Base-by-base conservation (phyloP, 2,329 filamentous ascomycete species). In the Ceratocystis variospora region DNA sequence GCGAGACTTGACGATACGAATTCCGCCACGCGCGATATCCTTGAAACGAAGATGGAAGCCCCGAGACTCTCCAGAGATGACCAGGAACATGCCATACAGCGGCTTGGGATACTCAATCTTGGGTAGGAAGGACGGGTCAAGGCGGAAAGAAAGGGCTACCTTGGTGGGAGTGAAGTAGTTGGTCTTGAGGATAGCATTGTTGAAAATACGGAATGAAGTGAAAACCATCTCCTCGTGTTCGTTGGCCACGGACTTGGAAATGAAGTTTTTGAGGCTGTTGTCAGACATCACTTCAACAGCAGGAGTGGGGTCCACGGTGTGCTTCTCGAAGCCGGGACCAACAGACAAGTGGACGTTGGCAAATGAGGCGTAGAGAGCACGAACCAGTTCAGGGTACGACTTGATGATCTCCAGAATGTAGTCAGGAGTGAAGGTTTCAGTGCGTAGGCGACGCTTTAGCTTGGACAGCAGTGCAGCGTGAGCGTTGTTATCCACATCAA, bases 221-320 rank as follows among this genome's bases (percentile, higher is more conserved):
- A 99, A 95, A 71, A 99, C 94, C 87, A 96, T 95, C 74, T 93
- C 88, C 73, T 99, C 91, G 77, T 99, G 92, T 78, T 99, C 93
- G 73, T 96, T 97, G 68, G 81, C 83, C 19, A 90, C 87, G n/a
- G 87, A 88, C 73, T 85, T 87, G 68, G 87, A 83, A 73, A 96
- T 94, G 70, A 68, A 80, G 63, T 88, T 85, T 75, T 89, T 87
- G 48, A 96, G 81, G 72, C 84, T 83, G 22, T 79, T 79, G 70
- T 94, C 88, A 7, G 86, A 88, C 28, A 95, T 78, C n/a, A 94
- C 86, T 74, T 91, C 82, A 4, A 81, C 77, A 1, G 79, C 78
- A 10, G 83, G 79, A 0, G 81, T 83, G 6, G 83, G 83, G 15
- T 63, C 67, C 65, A 85, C 76, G 37, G 77, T 74, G 66, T 78